Conservation (phyloP, 1,284 basidiomycete species). For the Moesziomyces sp. region DNA sequence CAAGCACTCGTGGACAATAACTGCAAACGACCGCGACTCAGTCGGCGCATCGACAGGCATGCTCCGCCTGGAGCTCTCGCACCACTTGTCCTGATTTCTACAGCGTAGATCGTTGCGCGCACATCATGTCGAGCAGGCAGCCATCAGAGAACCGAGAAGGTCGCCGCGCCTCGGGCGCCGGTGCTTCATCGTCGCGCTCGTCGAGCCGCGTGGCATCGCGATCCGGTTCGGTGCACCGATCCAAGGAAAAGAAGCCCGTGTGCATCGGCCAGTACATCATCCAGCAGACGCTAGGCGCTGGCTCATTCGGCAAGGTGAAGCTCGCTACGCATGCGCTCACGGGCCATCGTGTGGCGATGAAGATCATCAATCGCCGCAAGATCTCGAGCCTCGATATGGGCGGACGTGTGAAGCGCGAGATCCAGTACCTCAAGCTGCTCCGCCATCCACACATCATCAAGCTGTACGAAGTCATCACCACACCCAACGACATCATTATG, state of each 20-base stretch:
- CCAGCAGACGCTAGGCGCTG: slow-evolving; percentile 72
- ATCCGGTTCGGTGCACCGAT: slow-evolving; percentile 26
- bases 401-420: slow-evolving; percentile 83
- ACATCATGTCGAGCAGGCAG: slow-evolving; percentile 27
- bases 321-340: slow-evolving; percentile 94
- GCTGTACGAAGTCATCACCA: slow-evolving; percentile 67
- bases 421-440: slow-evolving; percentile 65
- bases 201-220: slow-evolving; percentile 33
- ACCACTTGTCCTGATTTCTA: background rate
- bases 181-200: slow-evolving; percentile 28
- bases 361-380: slow-evolving; percentile 93
- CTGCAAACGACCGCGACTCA: too few species aligned
- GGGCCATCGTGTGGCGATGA: slow-evolving; percentile 95
- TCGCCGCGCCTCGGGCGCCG: slow-evolving; percentile 8
- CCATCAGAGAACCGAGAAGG: slow-evolving; percentile 26
- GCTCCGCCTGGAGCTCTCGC: background rate
- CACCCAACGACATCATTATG: slow-evolving; percentile 67
- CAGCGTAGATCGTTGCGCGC: too few species aligned
- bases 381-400: slow-evolving; percentile 82
- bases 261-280: slow-evolving; percentile 66
- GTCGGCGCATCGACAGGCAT: slow-evolving; percentile 1
- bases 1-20: too few species aligned
- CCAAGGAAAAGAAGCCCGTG: slow-evolving; percentile 52
- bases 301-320: slow-evolving; percentile 98
- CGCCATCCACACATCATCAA: slow-evolving; percentile 68